Conservation (phyloP, 1,284 basidiomycete species). For the Pisolithus thermaeus region DNA sequence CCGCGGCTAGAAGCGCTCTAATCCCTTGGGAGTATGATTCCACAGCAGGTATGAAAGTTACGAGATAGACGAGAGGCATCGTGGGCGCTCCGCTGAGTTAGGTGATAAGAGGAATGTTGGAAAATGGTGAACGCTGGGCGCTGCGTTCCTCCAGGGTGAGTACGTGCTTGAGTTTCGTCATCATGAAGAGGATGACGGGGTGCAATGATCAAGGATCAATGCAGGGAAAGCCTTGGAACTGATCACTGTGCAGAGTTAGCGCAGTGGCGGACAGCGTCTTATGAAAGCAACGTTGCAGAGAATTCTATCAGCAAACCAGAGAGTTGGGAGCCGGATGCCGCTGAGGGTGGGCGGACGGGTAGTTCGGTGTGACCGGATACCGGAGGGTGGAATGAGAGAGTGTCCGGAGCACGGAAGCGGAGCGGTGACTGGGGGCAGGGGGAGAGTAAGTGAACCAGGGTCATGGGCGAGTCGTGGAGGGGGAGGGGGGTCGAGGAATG, state of each 20-base stretch:
- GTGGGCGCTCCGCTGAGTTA: constrained; percentile 6
- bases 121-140: constrained; percentile 3
- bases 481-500: not conserved
- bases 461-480: not conserved
- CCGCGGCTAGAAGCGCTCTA: constrained; percentile 18
- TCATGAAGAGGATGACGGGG: not conserved
- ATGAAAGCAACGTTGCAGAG: not conserved
- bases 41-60: constrained; percentile 6
- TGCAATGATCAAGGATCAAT: not conserved
- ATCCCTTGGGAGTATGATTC: constrained; percentile 19
- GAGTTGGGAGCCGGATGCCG: not conserved
- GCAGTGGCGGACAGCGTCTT: constrained; percentile 1
- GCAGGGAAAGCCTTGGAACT: not conserved
- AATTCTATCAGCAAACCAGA: not conserved
- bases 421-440: no score
- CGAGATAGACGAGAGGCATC: not conserved
- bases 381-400: constrained; percentile 1
- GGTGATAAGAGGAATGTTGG: constrained; percentile 24
- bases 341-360: constrained; percentile 1
- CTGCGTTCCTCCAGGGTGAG: constrained; percentile 8
- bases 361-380: not conserved
- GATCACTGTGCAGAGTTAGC: constrained; percentile 16
- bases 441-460: no score
- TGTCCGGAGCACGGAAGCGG: not conserved
- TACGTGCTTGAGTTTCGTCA: constrained; percentile 6